A percentile compares a stretch with the other conserved stretches of the same genome.
Conservation (phyloP, 331 rosid genomes). For the Malus hybrid region DNA sequence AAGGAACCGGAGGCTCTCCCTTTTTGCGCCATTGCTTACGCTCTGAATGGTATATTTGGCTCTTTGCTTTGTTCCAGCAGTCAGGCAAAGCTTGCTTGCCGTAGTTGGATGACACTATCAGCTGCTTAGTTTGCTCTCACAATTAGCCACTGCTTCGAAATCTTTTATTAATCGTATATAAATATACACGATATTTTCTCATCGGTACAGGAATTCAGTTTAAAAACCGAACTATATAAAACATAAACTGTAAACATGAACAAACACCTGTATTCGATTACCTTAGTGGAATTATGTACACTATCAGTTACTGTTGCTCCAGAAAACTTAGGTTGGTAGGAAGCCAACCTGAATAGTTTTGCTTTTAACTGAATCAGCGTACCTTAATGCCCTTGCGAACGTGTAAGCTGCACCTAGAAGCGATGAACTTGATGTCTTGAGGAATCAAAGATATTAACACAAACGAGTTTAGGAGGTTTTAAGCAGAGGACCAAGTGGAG, state of each 20-base stretch:
- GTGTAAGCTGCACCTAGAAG: background rate
- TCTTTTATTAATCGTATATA: background rate
- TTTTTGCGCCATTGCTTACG: conserved; percentile 91
- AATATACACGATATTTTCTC: no score
- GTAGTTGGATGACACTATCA: conserved; percentile 47
- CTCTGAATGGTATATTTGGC: conserved; percentile 85
- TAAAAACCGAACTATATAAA: no score
- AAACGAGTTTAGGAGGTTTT: conserved; percentile 14
- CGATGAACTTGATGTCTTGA: background rate
- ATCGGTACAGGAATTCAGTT: no score
- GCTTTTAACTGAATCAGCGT: background rate
- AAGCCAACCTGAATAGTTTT: background rate
- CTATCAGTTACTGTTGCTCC: no score
- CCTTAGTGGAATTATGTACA: no score
- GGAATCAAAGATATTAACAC: background rate
- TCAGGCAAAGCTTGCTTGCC: conserved; percentile 69
- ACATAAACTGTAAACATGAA: no score
- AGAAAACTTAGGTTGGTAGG: background rate
- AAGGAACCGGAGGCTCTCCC: conserved; percentile 99
- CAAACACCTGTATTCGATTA: no score
- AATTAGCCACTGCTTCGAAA: background rate
- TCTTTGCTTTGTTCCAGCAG: conserved; percentile 66
- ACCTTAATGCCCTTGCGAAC: background rate
- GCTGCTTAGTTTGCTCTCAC: background rate
- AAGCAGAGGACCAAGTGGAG: background rate